phyloP scores from a whole-genome alignment of 139 green algal genomes.

The Microglena sp. region DNA sequence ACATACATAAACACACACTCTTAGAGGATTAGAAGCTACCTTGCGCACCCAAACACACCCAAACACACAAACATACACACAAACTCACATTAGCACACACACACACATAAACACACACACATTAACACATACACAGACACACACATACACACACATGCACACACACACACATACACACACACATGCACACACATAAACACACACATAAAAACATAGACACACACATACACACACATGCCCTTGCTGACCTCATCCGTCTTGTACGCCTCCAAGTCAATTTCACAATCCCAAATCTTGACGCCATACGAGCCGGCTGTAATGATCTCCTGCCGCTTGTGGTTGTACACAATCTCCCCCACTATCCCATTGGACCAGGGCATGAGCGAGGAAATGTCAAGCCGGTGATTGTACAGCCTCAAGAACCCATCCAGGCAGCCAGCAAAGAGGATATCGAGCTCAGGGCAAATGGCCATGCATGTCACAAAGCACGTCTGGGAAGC shows the following conservation, averaged over 20 bases:
- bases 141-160: neutral
- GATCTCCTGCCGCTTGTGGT: slow-evolving; percentile 16
- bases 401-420: slow-evolving; percentile 26
- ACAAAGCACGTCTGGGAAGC: slow-evolving; percentile 21
- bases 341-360: slow-evolving; percentile 28
- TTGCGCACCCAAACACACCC: too few species aligned
- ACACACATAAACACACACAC: slow-evolving; percentile 2
- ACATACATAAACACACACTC: too few species aligned
- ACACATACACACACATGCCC: neutral
- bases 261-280: slow-evolving; percentile 34
- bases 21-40: too few species aligned
- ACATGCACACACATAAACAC: neutral
- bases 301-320: slow-evolving; percentile 33
- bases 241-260: slow-evolving; percentile 4
- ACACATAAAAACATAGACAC: neutral
- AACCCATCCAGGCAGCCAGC: slow-evolving; percentile 27
- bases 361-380: slow-evolving; percentile 37
- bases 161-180: neutral
- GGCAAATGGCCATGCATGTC: slow-evolving; percentile 11
- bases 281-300: slow-evolving; percentile 35
- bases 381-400: slow-evolving; percentile 21
- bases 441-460: slow-evolving; percentile 22
- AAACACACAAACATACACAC: too few species aligned
- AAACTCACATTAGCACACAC: too few species aligned
- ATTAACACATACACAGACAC: neutral